Conservation (phyloP, 164 flowering plant species). For the Liriodendron chinense region DNA sequence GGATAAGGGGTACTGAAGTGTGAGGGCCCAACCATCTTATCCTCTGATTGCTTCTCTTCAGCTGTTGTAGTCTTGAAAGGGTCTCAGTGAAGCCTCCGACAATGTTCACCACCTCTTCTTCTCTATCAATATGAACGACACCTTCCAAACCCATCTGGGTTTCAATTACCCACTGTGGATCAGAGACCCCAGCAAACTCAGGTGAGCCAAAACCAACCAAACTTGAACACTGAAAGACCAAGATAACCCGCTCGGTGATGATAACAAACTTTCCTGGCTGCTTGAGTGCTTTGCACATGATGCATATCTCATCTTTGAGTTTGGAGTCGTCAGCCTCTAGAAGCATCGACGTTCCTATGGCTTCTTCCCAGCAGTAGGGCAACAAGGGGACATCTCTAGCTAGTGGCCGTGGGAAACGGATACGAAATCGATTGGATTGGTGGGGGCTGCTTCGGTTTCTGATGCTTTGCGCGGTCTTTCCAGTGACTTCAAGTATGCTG, state of each 20-base stretch:
- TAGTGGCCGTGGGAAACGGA: slow-evolving; percentile 83
- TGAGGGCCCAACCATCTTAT: slow-evolving; percentile 44
- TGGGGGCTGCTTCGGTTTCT: slow-evolving; percentile 75
- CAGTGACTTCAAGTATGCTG: slow-evolving; percentile 91
- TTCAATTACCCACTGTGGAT: slow-evolving; percentile 72
- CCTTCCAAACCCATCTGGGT: slow-evolving; percentile 62
- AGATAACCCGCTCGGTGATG: slow-evolving; percentile 54
- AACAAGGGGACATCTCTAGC: slow-evolving; percentile 56
- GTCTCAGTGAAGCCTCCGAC: slow-evolving; percentile 70
- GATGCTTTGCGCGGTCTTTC: slow-evolving; percentile 95
- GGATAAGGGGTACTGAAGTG: slow-evolving; percentile 58
- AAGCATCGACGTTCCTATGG: slow-evolving; percentile 71
- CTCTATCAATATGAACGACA: slow-evolving; percentile 60
- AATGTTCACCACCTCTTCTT: slow-evolving; percentile 57
- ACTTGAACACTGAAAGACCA: slow-evolving; percentile 61
- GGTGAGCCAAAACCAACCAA: slow-evolving; percentile 57
- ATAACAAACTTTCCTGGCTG: slow-evolving; percentile 59
- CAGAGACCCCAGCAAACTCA: slow-evolving; percentile 53
- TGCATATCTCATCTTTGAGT: slow-evolving; percentile 55
- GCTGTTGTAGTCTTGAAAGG: slow-evolving; percentile 32
- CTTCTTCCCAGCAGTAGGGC: slow-evolving; percentile 96
- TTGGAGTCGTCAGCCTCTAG: slow-evolving; percentile 45
- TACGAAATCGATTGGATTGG: slow-evolving; percentile 45
- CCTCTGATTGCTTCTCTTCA: slow-evolving; percentile 31
- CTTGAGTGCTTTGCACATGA: slow-evolving; percentile 72